Conservation (phyloP, 2,329 filamentous ascomycete species). For the Cladophialophora exuberans region DNA sequence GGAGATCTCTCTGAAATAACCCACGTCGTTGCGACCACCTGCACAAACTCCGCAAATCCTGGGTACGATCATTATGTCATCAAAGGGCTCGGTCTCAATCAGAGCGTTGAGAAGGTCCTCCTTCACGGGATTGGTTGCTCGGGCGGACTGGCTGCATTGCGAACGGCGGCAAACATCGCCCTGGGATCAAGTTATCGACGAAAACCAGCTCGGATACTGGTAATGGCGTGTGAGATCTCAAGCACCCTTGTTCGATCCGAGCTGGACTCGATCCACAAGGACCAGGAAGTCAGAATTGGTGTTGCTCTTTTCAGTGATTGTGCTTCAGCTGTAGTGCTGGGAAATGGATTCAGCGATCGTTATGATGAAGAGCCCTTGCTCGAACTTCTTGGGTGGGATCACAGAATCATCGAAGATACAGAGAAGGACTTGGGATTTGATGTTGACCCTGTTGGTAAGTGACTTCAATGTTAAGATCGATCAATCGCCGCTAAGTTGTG, state of each 20-base stretch:
- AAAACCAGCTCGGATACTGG: constrained; percentile 65
- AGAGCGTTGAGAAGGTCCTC: constrained; percentile 65
- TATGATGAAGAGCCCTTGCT: constrained; percentile 49
- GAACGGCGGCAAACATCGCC: constrained; percentile 69
- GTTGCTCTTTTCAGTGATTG: constrained; percentile 71
- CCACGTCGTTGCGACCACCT: constrained; percentile 69
- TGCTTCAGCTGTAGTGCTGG: constrained; percentile 66
- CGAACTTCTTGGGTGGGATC: constrained; percentile 67
- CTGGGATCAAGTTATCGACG: constrained; percentile 63
- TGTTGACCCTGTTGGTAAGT: constrained; percentile 62
- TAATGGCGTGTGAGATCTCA: constrained; percentile 56
- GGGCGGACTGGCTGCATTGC: constrained; percentile 64
- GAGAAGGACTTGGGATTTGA: constrained; percentile 68
- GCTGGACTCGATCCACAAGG: constrained; percentile 63
- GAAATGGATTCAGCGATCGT: constrained; percentile 58
- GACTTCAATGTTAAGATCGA: background rate
- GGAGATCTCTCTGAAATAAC: constrained; percentile 53
- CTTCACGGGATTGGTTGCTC: constrained; percentile 69
- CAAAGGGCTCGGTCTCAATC: constrained; percentile 60
- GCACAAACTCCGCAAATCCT: constrained; percentile 70
- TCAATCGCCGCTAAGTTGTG: constrained; percentile 6
- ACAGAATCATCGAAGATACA: constrained; percentile 64
- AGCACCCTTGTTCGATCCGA: constrained; percentile 64
- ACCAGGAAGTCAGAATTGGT: constrained; percentile 66
- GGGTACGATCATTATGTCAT: constrained; percentile 69